A percentile compares a stretch with the other conserved stretches of the same genome.
phyloP scores from a whole-genome alignment of 257 asterid genomes.

The Fraxinus anomala region DNA sequence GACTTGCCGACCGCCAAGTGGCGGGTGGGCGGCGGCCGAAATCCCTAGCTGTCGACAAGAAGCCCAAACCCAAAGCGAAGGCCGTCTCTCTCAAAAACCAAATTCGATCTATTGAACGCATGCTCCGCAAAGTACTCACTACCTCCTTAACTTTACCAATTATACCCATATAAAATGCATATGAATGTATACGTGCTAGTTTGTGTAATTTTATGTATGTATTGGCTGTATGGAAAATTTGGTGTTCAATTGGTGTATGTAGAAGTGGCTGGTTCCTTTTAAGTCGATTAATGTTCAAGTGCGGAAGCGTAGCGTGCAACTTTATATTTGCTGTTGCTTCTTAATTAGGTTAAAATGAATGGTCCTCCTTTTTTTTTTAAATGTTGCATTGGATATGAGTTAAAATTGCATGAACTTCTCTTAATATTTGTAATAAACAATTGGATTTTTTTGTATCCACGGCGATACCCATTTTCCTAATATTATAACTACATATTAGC shows the following conservation, averaged over 20 bases:
- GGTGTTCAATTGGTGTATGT: slow-evolving; percentile 10
- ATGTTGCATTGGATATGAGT: background rate
- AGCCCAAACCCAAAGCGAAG: slow-evolving; percentile 65
- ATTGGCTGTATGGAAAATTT: background rate
- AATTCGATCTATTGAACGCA: slow-evolving; percentile 83
- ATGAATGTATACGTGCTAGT: background rate
- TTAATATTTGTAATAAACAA: background rate
- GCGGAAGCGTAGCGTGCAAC: background rate
- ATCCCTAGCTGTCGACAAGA: slow-evolving; percentile 61
- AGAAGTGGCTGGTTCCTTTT: slow-evolving; percentile 8
- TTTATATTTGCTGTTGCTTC: background rate
- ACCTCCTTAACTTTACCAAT: slow-evolving; percentile 1
- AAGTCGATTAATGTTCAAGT: slow-evolving; percentile 16
- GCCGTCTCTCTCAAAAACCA: slow-evolving; percentile 80
- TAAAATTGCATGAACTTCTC: background rate
- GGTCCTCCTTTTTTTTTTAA: background rate
- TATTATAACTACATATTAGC: background rate
- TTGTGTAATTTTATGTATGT: background rate
- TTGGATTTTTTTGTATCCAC: background rate
- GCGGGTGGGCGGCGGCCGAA: slow-evolving; percentile 55
- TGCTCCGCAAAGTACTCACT: slow-evolving; percentile 77
- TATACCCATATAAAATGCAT: background rate
- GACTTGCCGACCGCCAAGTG: slow-evolving; percentile 47
- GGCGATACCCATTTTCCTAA: background rate
- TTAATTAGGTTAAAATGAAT: background rate